Evolutionary conservation across 306 rosid species (phyloP).

Genomic region (Herpetospermum pedunculosum): DNA sequence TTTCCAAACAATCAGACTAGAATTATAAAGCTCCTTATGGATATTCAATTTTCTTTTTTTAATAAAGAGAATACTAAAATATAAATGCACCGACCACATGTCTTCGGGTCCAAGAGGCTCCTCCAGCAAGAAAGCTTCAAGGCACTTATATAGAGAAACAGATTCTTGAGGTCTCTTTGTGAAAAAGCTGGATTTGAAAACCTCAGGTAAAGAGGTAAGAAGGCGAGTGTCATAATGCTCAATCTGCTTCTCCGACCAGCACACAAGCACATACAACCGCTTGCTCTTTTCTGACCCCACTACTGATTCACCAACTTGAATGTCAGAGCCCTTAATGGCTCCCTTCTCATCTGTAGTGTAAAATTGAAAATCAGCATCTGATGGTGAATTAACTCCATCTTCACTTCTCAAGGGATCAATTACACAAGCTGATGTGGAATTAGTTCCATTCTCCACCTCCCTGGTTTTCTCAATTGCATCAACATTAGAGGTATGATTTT

Average conservation of each 20-base stretch:
- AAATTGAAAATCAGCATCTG: slow-evolving; percentile 51
- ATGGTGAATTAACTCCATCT: slow-evolving; percentile 27
- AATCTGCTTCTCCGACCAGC: slow-evolving; percentile 65
- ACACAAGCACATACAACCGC: slow-evolving; percentile 53
- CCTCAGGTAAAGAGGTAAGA: slow-evolving; percentile 71
- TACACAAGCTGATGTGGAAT: slow-evolving; percentile 22
- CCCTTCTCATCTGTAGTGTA: slow-evolving; percentile 74
- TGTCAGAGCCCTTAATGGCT: slow-evolving; percentile 33
- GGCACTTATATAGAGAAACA: slow-evolving; percentile 83
- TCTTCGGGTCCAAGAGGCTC: slow-evolving; percentile 99
- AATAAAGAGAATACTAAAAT: neutral
- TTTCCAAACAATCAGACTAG: slow-evolving; percentile 1
- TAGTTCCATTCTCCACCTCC: slow-evolving; percentile 21
- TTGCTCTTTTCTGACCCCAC: slow-evolving; percentile 28
- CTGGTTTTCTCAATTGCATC: slow-evolving; percentile 29
- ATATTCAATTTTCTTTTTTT: neutral
- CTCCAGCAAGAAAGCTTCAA: slow-evolving; percentile 93
- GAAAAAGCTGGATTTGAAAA: slow-evolving; percentile 61
- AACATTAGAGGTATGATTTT: slow-evolving; percentile 24
- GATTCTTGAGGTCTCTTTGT: slow-evolving; percentile 73
- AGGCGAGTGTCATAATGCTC: slow-evolving; percentile 42
- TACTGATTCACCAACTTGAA: slow-evolving; percentile 43
- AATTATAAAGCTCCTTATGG: neutral
- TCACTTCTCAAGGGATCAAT: slow-evolving; percentile 13
- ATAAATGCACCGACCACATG: slow-evolving; percentile 75